Base-by-base conservation (phyloP, 2,329 filamentous ascomycete genomes). In the Periconia macrospinosa region DNA sequence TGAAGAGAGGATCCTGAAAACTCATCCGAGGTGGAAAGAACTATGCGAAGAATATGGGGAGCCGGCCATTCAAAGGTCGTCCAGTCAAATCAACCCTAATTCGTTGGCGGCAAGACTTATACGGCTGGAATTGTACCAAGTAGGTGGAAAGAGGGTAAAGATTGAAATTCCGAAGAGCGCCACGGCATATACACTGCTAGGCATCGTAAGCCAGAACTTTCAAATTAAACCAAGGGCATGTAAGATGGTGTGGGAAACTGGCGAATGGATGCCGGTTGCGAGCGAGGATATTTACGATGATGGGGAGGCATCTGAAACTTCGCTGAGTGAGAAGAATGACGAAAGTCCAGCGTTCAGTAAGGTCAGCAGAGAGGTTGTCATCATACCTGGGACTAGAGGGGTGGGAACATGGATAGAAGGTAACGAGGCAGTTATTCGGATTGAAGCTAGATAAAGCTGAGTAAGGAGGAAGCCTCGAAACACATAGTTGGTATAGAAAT, bases 371-470 rank as follows among this genome's bases (percentile, higher is more conserved):
- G 91, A 96, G 72, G 86, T 92, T 30, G 88, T 92, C 72, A 80
- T 97, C 50, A 83, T 83, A 52, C 88, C 93, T 64, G 89, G 91
- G 13, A 92, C 91, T 10, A 85, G 90, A 65, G 86, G 90, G 71
- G 80, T 96, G 60, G 91, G 91, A 1, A 93, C 91, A 64, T 91
- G 88, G 74, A 85, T 97, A 53, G 91, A 95, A 68, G 86, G 87
- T 0, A 70, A 78, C 56, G 86, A 90, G 66, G 90, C 85, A 10
- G 84, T 75, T 58, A 82, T 97, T 35, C 81, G 91, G 40, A 83
- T 96, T 30, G 89, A 92, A 67, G 53, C 77, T 47, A 73, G 57
- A 35, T 53, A 43, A 42, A n/a, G 8, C 5, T 8, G 23, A 6
- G 20, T 2, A 6, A 19, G 11, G 11, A 8, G 8, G 23, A 27